These are phyloP conservation scores for Microcyclospora tardicrescens DNA, from an alignment of 2,329 filamentous ascomycete species.

Conservation along the genomic window DNA sequence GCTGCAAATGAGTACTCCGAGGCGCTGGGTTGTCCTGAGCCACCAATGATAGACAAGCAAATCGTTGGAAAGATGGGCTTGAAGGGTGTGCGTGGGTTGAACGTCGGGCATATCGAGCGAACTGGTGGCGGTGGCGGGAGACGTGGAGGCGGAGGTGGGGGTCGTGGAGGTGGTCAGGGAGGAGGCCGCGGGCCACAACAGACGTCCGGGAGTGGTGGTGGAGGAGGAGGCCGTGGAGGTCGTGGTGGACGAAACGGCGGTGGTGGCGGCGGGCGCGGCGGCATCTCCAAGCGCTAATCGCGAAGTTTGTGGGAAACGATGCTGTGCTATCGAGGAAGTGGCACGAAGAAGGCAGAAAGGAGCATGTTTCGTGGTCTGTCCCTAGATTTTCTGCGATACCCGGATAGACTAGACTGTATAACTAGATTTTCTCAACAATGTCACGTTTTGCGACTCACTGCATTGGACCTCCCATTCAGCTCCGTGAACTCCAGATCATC, in stretches of 20 bases:
- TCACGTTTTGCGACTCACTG: too few relatives aligned
- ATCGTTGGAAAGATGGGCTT: slow-evolving; percentile 36
- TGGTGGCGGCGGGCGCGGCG: not conserved
- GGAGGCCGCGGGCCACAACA: not conserved
- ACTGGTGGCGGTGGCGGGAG: slow-evolving; percentile 3
- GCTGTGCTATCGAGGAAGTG: too few relatives aligned
- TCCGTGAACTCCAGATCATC: too few relatives aligned
- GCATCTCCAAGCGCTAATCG: not conserved
- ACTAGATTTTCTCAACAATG: too few relatives aligned
- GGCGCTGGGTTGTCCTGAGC: slow-evolving; percentile 33
- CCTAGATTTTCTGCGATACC: too few relatives aligned
- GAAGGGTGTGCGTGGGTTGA: slow-evolving; percentile 32
- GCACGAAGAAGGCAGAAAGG: too few relatives aligned
- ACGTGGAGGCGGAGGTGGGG: slow-evolving; percentile 4
- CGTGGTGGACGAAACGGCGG: not conserved
- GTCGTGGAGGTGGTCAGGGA: slow-evolving; percentile 5
- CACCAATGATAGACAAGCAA: slow-evolving; percentile 33
- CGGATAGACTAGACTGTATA: too few relatives aligned
- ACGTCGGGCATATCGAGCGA: slow-evolving; percentile 11
- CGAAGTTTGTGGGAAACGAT: not conserved
- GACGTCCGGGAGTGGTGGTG: not conserved
- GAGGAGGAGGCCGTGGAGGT: not conserved
- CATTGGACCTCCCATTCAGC: too few relatives aligned
- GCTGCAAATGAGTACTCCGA: slow-evolving; percentile 32
- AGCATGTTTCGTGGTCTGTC: too few relatives aligned